A percentile compares a stretch with the other conserved stretches of the same genome.
phyloP scores from a whole-genome alignment of 1,139 yeast genomes.

The Saccharomycopsis hybrid region DNA sequence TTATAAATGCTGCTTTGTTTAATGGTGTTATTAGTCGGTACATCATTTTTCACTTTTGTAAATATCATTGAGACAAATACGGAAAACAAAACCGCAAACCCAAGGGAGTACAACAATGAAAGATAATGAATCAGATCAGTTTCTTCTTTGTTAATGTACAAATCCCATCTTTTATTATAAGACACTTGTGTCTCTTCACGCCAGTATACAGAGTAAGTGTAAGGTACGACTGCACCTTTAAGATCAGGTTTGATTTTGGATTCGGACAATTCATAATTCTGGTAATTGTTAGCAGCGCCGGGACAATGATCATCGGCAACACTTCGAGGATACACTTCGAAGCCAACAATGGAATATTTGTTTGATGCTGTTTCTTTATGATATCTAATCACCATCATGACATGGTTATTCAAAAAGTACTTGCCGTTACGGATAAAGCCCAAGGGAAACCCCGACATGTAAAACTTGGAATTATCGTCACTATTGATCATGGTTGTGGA shows the following conservation, averaged over 20 bases:
- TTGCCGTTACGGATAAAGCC: constrained; percentile 59
- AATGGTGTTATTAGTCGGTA: constrained; percentile 21
- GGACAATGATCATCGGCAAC: constrained; percentile 62
- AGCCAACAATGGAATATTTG: constrained; percentile 65
- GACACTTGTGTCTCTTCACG: constrained; percentile 67
- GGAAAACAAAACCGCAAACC: constrained; percentile 53
- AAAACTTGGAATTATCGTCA: constrained; percentile 55
- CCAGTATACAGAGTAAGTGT: constrained; percentile 86
- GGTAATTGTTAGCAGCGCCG: constrained; percentile 51
- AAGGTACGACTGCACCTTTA: constrained; percentile 48
- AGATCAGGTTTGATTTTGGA: constrained; percentile 23
- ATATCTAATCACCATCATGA: constrained; percentile 72
- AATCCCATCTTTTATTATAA: constrained; percentile 70
- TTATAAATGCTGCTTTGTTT: constrained; percentile 24
- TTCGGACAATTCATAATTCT: constrained; percentile 44
- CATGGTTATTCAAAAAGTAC: constrained; percentile 68
- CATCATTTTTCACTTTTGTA: constrained; percentile 28
- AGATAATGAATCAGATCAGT: constrained; percentile 60
- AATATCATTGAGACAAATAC: constrained; percentile 9
- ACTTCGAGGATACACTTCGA: constrained; percentile 84
- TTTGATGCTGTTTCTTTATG: constrained; percentile 45
- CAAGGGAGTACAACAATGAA: constrained; percentile 59
- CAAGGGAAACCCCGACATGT: constrained; percentile 81
- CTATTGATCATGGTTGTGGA: constrained; percentile 77
- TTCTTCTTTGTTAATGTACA: constrained; percentile 57